Conservation (phyloP, 306 rosid species). For the Styphnolobium japonicum region DNA sequence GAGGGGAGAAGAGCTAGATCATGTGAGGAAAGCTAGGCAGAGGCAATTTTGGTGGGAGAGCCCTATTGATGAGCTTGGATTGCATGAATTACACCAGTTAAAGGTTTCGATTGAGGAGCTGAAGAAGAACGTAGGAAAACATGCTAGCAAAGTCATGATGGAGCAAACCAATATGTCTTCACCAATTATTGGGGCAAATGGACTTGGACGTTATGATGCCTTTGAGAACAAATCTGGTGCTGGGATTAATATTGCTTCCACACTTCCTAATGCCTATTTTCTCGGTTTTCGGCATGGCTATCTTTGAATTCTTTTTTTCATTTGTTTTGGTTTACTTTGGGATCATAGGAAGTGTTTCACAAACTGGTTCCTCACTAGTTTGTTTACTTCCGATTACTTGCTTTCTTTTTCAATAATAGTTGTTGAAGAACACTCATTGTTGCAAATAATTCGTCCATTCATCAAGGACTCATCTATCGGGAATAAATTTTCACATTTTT, state of each 20-base stretch:
- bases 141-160: slow-evolving; percentile 35
- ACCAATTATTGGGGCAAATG: slow-evolving; percentile 4
- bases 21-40: slow-evolving; percentile 34
- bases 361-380: slow-evolving; percentile 15
- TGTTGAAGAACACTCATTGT: neutral
- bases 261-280: slow-evolving; percentile 31
- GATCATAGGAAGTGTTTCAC: neutral
- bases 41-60: slow-evolving; percentile 62
- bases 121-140: slow-evolving; percentile 42
- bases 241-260: slow-evolving; percentile 14
- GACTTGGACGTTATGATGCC: slow-evolving; percentile 13
- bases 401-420: slow-evolving; percentile 2
- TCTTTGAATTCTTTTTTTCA: slow-evolving; percentile 27
- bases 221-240: slow-evolving; percentile 23
- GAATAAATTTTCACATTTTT: slow-evolving; percentile 5
- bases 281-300: slow-evolving; percentile 35
- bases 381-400: neutral
- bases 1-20: slow-evolving; percentile 46
- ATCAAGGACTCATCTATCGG: neutral
- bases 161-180: slow-evolving; percentile 17
- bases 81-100: slow-evolving; percentile 39
- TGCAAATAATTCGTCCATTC: slow-evolving; percentile 25
- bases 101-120: slow-evolving; percentile 49
- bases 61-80: slow-evolving; percentile 44
- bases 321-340: slow-evolving; percentile 2